Evolutionary conservation across 305 asterid species (phyloP).

Genomic region (Petunia hybrid): DNA sequence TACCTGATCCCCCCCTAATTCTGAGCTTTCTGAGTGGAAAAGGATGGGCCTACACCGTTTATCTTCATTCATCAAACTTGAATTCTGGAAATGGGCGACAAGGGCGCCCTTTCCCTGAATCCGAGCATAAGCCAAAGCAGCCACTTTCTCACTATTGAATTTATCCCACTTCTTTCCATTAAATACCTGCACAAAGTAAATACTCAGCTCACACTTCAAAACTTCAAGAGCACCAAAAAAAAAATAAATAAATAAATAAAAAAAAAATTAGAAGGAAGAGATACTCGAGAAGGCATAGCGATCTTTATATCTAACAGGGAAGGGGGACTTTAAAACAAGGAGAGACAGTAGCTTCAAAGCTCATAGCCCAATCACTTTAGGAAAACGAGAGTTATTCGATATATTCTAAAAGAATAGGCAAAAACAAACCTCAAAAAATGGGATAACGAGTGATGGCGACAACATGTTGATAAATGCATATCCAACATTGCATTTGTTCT

Average conservation of each 20-base stretch:
- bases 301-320: constrained; percentile 4
- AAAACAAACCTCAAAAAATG: constrained; percentile 68
- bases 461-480: constrained; percentile 85
- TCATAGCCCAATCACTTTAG: constrained; percentile 11
- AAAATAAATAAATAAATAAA: background rate
- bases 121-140: constrained; percentile 80
- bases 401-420: constrained; percentile 2
- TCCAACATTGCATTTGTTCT: constrained; percentile 91
- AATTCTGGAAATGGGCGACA: constrained; percentile 74
- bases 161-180: constrained; percentile 83
- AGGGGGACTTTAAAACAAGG: constrained; percentile 14
- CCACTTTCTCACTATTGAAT: constrained; percentile 83
- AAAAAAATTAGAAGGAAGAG: constrained; percentile 6
- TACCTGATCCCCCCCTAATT: constrained; percentile 55
- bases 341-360: constrained; percentile 12
- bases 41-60: constrained; percentile 73
- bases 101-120: constrained; percentile 82
- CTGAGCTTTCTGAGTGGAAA: constrained; percentile 50
- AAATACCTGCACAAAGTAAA: constrained; percentile 53
- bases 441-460: constrained; percentile 61
- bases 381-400: background rate
- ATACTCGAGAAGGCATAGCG: background rate
- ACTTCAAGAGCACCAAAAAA: background rate
- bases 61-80: constrained; percentile 84
- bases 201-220: constrained; percentile 2